A percentile compares a stretch with the other conserved stretches of the same genome.
Evolutionary conservation across 2,329 filamentous ascomycete species (phyloP).

Genomic region (Plectosphaerella sp.): DNA sequence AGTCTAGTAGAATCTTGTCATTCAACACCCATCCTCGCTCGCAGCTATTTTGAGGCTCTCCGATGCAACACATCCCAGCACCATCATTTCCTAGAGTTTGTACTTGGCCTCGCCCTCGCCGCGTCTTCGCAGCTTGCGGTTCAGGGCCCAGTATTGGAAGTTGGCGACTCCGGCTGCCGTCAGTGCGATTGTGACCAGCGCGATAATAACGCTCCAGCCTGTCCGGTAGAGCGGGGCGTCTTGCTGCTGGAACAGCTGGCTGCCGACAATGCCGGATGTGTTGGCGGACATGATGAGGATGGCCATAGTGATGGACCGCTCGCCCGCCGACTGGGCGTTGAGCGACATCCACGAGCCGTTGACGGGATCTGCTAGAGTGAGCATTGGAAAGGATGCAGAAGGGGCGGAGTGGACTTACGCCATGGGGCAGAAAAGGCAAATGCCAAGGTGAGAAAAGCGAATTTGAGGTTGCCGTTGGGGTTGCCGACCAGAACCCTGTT

Average conservation of each 20-base stretch:
- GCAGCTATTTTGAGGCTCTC: too few relatives aligned
- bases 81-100: background rate
- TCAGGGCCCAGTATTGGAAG: constrained; percentile 2
- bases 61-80: background rate
- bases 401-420: constrained; percentile 16
- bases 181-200: constrained; percentile 4
- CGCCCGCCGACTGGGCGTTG: constrained; percentile 17
- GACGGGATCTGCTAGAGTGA: constrained; percentile 9
- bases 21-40: too few relatives aligned
- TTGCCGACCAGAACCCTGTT: constrained; percentile 20
- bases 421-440: constrained; percentile 18
- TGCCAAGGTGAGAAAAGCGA: constrained; percentile 18
- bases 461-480: constrained; percentile 16
- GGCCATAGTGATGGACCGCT: constrained; percentile 24
- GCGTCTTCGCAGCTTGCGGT: background rate
- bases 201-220: constrained; percentile 19
- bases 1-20: too few relatives aligned
- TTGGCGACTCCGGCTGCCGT: background rate
- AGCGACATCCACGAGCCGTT: constrained; percentile 24
- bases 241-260: constrained; percentile 20
- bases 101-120: background rate
- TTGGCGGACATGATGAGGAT: constrained; percentile 25
- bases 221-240: constrained; percentile 20
- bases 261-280: constrained; percentile 19
- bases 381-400: background rate